Evolutionary conservation across 2,329 filamentous ascomycete genomes (phyloP).

Genomic region (Neurospora sp.): DNA sequence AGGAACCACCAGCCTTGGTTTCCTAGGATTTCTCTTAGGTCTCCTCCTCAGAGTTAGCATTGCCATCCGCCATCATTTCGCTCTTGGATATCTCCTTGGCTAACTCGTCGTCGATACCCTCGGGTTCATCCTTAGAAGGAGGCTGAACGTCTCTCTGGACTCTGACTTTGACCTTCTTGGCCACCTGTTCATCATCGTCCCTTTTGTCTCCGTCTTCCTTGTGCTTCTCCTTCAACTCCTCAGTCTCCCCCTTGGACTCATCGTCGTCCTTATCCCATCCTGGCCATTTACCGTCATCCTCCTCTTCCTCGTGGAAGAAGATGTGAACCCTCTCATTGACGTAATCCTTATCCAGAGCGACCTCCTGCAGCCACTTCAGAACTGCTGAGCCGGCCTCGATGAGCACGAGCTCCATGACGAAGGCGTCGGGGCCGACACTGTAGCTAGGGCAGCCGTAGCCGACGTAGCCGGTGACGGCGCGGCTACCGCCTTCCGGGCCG

Average conservation of each 20-base stretch:
- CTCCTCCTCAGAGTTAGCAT: background rate
- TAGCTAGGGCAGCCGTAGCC: slow-evolving; percentile 56
- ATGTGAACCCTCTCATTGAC: slow-evolving; percentile 16
- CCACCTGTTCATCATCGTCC: background rate
- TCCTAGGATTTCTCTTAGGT: background rate
- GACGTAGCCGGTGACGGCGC: slow-evolving; percentile 27
- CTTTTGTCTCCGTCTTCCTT: background rate
- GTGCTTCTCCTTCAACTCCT: background rate
- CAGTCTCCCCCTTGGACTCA: background rate
- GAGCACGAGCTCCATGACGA: slow-evolving; percentile 53
- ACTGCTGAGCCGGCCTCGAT: slow-evolving; percentile 26
- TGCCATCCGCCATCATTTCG: background rate
- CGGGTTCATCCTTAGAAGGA: background rate
- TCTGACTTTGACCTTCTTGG: background rate
- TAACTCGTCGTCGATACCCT: background rate
- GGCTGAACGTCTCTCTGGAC: background rate
- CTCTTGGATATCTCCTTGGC: background rate
- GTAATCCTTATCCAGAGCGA: slow-evolving; percentile 16
- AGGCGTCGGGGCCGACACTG: slow-evolving; percentile 55
- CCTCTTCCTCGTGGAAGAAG: slow-evolving; percentile 6
- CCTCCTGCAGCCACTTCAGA: slow-evolving; percentile 19
- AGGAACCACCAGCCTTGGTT: background rate
- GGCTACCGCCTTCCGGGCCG: slow-evolving; percentile 37
- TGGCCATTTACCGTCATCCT: background rate
- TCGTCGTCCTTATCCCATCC: background rate